A percentile compares a stretch with the other conserved stretches of the same genome.
These are phyloP conservation scores for Fusarium dimerum DNA, from an alignment of 2,329 filamentous ascomycete species.

Conservation along the genomic window DNA sequence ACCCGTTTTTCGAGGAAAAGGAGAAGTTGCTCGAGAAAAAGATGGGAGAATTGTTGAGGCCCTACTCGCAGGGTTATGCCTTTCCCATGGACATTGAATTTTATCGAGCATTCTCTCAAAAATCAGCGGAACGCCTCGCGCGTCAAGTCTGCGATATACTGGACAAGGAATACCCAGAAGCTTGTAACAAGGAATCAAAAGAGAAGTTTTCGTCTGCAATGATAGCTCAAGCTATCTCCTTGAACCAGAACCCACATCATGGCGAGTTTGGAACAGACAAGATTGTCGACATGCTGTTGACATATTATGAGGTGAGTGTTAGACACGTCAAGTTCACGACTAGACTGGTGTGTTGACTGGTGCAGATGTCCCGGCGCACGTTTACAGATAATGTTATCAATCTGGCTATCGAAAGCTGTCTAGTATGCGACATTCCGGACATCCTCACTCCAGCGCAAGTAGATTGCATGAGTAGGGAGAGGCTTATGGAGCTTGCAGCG, in stretches of 20 bases:
- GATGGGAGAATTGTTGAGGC: constrained; percentile 41
- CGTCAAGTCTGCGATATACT: constrained; percentile 13
- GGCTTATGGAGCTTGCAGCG: constrained; percentile 10
- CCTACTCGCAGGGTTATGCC: constrained; percentile 36
- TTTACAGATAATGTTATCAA: constrained; percentile 46
- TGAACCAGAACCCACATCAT: constrained; percentile 10
- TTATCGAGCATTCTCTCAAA: constrained; percentile 8
- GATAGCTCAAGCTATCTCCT: constrained; percentile 8
- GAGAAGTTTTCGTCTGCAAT: not conserved
- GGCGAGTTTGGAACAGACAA: constrained; percentile 39
- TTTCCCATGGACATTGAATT: constrained; percentile 35
- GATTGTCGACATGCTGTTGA: constrained; percentile 46
- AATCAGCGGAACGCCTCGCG: constrained; percentile 5
- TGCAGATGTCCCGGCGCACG: not conserved
- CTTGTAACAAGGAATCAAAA: constrained; percentile 14
- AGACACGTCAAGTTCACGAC: rapidly evolving
- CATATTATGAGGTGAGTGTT: constrained; percentile 43
- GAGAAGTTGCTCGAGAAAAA: constrained; percentile 33
- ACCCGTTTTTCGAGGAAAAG: constrained; percentile 37
- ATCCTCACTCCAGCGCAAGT: constrained; percentile 44
- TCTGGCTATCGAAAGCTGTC: constrained; percentile 50
- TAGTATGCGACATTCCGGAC: constrained; percentile 41
- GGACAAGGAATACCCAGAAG: constrained; percentile 15
- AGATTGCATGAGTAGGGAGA: constrained; percentile 9
- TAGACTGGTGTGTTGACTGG: not conserved